Base-by-base conservation (phyloP, 2,329 filamentous ascomycete species). In the Colletotrichum eremochloae region DNA sequence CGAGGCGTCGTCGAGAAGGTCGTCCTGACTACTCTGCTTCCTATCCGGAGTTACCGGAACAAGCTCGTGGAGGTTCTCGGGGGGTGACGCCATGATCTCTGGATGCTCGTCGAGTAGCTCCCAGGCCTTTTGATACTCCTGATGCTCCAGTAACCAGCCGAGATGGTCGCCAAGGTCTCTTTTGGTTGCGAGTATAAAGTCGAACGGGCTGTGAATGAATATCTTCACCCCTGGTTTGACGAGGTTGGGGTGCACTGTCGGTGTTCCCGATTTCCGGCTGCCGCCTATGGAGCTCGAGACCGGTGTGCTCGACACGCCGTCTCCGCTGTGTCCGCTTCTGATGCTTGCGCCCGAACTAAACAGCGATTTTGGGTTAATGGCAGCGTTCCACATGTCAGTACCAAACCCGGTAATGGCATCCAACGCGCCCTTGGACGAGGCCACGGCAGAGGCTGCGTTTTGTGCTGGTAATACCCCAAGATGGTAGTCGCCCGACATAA, bases 151-250 rank as follows among this genome's bases (percentile, higher is more conserved):
- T 18, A 98, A 86, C 96, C 96, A 99, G 9, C 87, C 85, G 31
- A 98, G 84, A 78, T 97, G 95, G 81, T 99, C 96, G 4, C 90
- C 86, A 20, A 97, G 86, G 78, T 97, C 95, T 76, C 96, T 88
- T 79, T 95, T 95, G 2, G 96, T 94, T 0, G 94, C 94, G 67
- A 98, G 85, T n/a, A 98, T 92, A 77, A 95, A 98, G 81, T 99
- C 96, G 79, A 97, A 99, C 0, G 96, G 96, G 77, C 95, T 98
- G 78, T 97, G 95, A 52, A 99, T 94, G 79, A 98, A 98, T 20
- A 99, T 93, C 78, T 98, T 87, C 76, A 87, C 81, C 1, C 89
- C 87, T 63, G 85, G 85, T 77, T 90, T 87, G 75, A 86, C 77
- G 75, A 93, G 80, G 76, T 85, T 86, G 67, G 88, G 82, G 78